Evolutionary conservation across 495 filamentous ascomycete species (phyloP).

Genomic region (Parathielavia hyrcaniae): DNA sequence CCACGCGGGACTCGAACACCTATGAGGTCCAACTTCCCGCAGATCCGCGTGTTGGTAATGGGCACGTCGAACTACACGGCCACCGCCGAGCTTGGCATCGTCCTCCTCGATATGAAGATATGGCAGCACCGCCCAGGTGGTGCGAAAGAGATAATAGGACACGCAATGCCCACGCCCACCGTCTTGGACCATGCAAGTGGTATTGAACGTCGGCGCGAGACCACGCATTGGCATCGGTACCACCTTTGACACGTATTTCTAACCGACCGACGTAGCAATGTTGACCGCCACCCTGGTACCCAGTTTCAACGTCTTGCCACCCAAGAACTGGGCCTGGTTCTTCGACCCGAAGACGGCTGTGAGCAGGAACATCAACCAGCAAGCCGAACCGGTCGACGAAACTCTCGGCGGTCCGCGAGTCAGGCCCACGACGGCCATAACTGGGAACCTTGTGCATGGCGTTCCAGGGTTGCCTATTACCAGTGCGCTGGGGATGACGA

Average conservation of each 20-base stretch:
- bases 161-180: slow-evolving; percentile 25
- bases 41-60: slow-evolving; percentile 3
- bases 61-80: neutral
- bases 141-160: slow-evolving; percentile 27
- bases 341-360: slow-evolving; percentile 20
- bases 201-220: slow-evolving; percentile 23
- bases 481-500: slow-evolving; percentile 29
- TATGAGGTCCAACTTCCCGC: slow-evolving; percentile 12
- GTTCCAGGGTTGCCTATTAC: slow-evolving; percentile 32
- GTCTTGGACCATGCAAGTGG: slow-evolving; percentile 24
- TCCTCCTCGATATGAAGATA: slow-evolving; percentile 30
- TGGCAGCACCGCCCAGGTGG: slow-evolving; percentile 21
- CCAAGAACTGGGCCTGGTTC: slow-evolving; percentile 24
- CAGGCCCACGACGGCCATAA: slow-evolving; percentile 27
- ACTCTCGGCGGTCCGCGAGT: slow-evolving; percentile 21
- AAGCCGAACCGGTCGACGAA: slow-evolving; percentile 26
- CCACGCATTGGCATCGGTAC: slow-evolving; percentile 25
- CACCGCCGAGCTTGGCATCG: slow-evolving; percentile 28
- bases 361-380: slow-evolving; percentile 20
- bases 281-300: slow-evolving; percentile 23
- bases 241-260: slow-evolving; percentile 32
- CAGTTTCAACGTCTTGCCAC: slow-evolving; percentile 31
- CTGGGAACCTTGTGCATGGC: slow-evolving; percentile 26
- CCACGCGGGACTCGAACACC: slow-evolving; percentile 42
- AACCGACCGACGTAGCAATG: slow-evolving; percentile 22